Evolutionary conservation across 2,329 filamentous ascomycete species (phyloP).

Genomic region (Ophiostoma pallidulum): DNA sequence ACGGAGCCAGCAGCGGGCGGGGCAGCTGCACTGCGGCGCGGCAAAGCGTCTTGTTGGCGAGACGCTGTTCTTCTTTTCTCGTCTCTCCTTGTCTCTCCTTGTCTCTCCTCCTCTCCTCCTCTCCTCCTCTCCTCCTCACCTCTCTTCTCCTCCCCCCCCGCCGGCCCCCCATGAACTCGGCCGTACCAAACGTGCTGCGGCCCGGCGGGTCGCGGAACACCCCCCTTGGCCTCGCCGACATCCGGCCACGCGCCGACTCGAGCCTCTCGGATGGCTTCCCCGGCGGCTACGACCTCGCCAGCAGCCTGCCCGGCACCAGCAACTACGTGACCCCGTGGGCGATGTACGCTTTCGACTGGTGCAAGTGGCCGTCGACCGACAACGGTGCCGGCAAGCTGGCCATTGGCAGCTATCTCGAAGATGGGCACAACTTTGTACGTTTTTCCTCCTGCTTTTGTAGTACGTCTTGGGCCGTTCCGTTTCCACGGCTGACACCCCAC

Average conservation of each 20-base stretch:
- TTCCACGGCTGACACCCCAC: not conserved
- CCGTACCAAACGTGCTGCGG: conserved; percentile 50
- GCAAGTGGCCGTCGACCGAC: conserved; percentile 83
- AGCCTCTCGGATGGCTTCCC: conserved; percentile 63
- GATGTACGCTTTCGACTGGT: conserved; percentile 97
- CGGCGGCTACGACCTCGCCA: conserved; percentile 58
- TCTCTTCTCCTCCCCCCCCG: not conserved
- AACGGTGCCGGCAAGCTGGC: conserved; percentile 85
- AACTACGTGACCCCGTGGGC: conserved; percentile 93
- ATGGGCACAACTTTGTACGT: conserved; percentile 89
- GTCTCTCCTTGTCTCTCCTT: not conserved
- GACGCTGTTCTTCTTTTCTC: not conserved
- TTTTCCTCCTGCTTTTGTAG: too few species aligned
- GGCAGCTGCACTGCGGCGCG: too few species aligned
- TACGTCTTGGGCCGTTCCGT: not conserved
- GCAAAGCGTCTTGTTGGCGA: too few species aligned
- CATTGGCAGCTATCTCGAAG: conserved; percentile 91
- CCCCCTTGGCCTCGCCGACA: conserved; percentile 83
- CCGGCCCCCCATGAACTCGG: conserved; percentile 21
- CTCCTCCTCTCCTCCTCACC: not conserved
- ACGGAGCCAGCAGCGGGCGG: not conserved
- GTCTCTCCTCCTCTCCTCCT: not conserved
- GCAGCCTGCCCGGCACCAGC: conserved; percentile 63
- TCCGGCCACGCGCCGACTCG: conserved; percentile 77
- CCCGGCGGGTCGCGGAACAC: conserved; percentile 64